These are phyloP conservation scores for Setomelanomma holmii DNA, from an alignment of 2,329 filamentous ascomycete species.

Conservation along the genomic window DNA sequence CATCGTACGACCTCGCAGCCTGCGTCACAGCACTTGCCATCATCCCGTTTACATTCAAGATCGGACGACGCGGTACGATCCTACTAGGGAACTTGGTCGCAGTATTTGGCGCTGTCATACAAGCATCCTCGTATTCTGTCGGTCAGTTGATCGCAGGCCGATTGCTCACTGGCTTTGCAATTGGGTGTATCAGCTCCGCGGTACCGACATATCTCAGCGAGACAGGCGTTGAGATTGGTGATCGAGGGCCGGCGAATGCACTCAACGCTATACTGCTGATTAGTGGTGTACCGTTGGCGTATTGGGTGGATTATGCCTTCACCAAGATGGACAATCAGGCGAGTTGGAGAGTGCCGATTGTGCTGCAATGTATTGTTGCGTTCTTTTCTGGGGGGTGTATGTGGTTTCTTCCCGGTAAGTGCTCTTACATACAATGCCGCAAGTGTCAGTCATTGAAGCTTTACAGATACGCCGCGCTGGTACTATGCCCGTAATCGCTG, in stretches of 20 bases:
- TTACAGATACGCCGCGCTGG: slow-evolving; percentile 21
- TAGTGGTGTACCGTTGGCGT: slow-evolving; percentile 10
- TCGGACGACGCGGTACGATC: slow-evolving; percentile 51
- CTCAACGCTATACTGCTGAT: slow-evolving; percentile 9
- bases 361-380: slow-evolving; percentile 16
- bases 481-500: slow-evolving; percentile 20
- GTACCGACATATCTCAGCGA: slow-evolving; percentile 12
- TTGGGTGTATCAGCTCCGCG: slow-evolving; percentile 41
- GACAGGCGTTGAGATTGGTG: slow-evolving; percentile 9
- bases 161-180: slow-evolving; percentile 59
- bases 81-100: slow-evolving; percentile 47
- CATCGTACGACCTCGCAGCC: slow-evolving; percentile 19
- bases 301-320: slow-evolving; percentile 4
- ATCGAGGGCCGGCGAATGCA: slow-evolving; percentile 7
- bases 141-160: slow-evolving; percentile 59
- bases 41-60: slow-evolving; percentile 38
- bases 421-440: neutral
- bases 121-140: slow-evolving; percentile 39
- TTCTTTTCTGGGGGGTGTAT: slow-evolving; percentile 15
- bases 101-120: slow-evolving; percentile 47
- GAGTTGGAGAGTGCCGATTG: slow-evolving; percentile 16
- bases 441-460: neutral
- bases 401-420: slow-evolving; percentile 17
- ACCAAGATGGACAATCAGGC: slow-evolving; percentile 16
- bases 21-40: slow-evolving; percentile 29